Base-by-base conservation (phyloP, 768 basidiomycete genomes). In the Rhizopogon vulgaris region DNA sequence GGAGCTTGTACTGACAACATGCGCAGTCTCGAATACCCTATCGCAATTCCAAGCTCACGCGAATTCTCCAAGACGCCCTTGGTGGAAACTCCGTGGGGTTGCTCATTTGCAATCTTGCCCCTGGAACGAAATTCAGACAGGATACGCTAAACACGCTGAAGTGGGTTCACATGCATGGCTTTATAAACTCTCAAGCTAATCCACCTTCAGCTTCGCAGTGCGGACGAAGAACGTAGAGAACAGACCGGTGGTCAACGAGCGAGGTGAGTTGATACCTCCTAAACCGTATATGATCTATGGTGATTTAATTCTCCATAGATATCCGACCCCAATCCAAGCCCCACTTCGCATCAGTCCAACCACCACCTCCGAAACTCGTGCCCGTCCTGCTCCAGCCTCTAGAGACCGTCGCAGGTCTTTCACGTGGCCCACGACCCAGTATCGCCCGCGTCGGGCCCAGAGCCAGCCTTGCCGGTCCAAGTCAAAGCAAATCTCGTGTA, bases 141-240 rank as follows among this genome's bases (percentile, higher is more conserved):
- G 92, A 94, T 68, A 92, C 91, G 4, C 73, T 94, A 14, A 92
- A 94, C 65, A 94, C 93, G 4, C 75, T 95, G n/a, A 92, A 93
- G 90, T 90, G 8, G 3, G 32, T 34, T 34, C 14, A 22, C 14
- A 1, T 36, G 60, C 45, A 76, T 69, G 24, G 18, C 38, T 10
- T 34, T 45, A 42, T 18, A 25, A 8, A 4, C 12, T 51, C 30
- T 22, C 30, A 30, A 43, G 8, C 32, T 11, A 51, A 50, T 43
- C 17, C 15, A 17, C 38, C 72, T 10, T 9, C 58, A 82, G 89
- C 63, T 93, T 92, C 59, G 90, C 88, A 12, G 82, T 84, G 36
- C 79, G 87, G 37, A 89, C 91, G 17, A 90, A 90, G 76, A 87
- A 91, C 57, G 71, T 94, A 3, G 90, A 92, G 72, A 93, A 92